Percentiles rank a stretch among this genome's conserved stretches.
These are phyloP conservation scores for Carex arenaria DNA, from an alignment of 202 grass and related monocot genomes.

Conservation along the genomic window DNA sequence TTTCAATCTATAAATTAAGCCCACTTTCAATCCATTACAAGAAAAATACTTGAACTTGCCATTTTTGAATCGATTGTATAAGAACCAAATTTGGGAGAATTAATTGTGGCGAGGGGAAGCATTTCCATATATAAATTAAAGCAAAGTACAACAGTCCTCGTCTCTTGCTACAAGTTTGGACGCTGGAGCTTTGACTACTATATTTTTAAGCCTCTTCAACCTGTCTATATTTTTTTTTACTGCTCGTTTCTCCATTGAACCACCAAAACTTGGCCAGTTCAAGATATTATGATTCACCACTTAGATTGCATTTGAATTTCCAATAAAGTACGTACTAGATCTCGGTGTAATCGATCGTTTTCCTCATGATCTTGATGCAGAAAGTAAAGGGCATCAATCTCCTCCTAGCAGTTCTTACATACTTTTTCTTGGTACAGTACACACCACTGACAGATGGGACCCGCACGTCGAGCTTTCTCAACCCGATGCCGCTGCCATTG, in stretches of 20 bases:
- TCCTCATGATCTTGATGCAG: background rate
- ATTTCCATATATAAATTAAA: background rate
- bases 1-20: background rate
- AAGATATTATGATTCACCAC: background rate
- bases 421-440: constrained; percentile 36
- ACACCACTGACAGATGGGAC: constrained; percentile 39
- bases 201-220: background rate
- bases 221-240: background rate
- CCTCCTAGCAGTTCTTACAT: constrained; percentile 38
- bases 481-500: background rate
- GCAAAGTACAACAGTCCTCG: background rate
- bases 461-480: constrained; percentile 38
- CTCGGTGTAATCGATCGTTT: background rate
- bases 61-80: background rate
- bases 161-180: background rate
- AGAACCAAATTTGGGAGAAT: background rate
- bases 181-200: constrained; percentile 1
- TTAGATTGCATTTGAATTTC: background rate
- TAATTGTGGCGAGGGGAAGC: background rate
- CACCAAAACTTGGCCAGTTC: background rate
- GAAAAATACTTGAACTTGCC: background rate
- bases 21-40: background rate
- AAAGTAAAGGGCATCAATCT: constrained; percentile 9
- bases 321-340: background rate
- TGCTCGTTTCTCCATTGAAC: background rate